phyloP scores from a whole-genome alignment of 345 rosid genomes.

The Anacardium occidentale region DNA sequence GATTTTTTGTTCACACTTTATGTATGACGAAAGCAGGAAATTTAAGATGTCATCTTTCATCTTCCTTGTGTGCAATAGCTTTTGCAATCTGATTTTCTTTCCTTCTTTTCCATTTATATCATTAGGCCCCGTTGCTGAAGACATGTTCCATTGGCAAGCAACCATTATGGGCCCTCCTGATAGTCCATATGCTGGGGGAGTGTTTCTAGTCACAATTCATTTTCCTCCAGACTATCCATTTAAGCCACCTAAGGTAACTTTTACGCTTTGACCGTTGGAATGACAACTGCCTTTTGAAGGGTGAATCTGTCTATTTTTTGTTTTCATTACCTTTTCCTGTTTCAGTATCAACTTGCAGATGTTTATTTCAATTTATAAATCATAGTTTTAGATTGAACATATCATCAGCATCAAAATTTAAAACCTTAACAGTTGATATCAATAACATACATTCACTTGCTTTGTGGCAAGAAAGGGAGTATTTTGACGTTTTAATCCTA shows the following conservation, averaged over 20 bases:
- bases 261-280: neutral
- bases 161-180: slow-evolving; percentile 68
- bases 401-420: neutral
- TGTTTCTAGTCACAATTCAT: slow-evolving; percentile 57
- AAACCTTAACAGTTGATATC: neutral
- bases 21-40: neutral
- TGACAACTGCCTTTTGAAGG: neutral
- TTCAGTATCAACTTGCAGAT: neutral
- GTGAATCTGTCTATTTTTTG: neutral
- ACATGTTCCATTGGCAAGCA: slow-evolving; percentile 69
- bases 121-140: slow-evolving; percentile 58
- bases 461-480: neutral
- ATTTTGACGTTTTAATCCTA: neutral
- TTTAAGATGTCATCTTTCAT: neutral
- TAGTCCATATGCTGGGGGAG: slow-evolving; percentile 60
- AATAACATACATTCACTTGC: neutral
- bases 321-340: neutral
- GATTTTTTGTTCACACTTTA: neutral
- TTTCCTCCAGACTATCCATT: slow-evolving; percentile 68
- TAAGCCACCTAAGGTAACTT: slow-evolving; percentile 57
- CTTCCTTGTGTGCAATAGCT: neutral
- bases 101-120: neutral
- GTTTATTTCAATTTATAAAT: too few relatives aligned
- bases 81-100: slow-evolving; percentile 16
- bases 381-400: neutral